Evolutionary conservation across 768 basidiomycete genomes (phyloP).

Genomic region (Rossbeevera mucosa): DNA sequence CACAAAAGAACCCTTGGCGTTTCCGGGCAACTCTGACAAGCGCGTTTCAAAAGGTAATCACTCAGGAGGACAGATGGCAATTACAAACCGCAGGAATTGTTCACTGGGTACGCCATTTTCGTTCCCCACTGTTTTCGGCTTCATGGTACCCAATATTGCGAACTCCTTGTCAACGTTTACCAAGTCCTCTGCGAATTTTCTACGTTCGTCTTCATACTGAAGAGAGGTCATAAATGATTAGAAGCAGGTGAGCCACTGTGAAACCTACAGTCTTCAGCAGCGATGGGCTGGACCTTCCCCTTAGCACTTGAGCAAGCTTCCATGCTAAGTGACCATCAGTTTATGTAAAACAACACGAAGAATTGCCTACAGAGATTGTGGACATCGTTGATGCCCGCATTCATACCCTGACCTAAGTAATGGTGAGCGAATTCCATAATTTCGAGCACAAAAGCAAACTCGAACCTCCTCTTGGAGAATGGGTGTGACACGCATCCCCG

Average conservation of each 20-base stretch:
- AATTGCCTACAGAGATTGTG: conserved; percentile 55
- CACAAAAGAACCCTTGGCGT: neutral
- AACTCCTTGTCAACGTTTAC: neutral
- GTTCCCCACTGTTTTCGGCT: neutral
- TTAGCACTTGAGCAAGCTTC: conserved; percentile 39
- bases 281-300: neutral
- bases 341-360: conserved; percentile 34
- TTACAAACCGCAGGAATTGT: neutral
- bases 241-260: neutral
- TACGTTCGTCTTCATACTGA: neutral
- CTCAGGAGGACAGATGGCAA: neutral
- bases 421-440: neutral
- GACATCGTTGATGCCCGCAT: conserved; percentile 67
- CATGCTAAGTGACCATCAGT: conserved; percentile 42
- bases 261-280: conserved; percentile 9
- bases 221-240: neutral
- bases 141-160: neutral
- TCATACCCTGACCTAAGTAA: conserved; percentile 61
- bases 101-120: neutral
- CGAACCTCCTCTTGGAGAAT: conserved; percentile 58
- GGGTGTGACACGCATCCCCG: conserved; percentile 68
- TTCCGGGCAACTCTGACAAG: neutral
- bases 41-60: neutral
- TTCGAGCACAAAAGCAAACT: neutral
- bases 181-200: neutral